phyloP scores from a whole-genome alignment of 2,329 filamentous ascomycete species.

The Tolypocladium amazonense region DNA sequence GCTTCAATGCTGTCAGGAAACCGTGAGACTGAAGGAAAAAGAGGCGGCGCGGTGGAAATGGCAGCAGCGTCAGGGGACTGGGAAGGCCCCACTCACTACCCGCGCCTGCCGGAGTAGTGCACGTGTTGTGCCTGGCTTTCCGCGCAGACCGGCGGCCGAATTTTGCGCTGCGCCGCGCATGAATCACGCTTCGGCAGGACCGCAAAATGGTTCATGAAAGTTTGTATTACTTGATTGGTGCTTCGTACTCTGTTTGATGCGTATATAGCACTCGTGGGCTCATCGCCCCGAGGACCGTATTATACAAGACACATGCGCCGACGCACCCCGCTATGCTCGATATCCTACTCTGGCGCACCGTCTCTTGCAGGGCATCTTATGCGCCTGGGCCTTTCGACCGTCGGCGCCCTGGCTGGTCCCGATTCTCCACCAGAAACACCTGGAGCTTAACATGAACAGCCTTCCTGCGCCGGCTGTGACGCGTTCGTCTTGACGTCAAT shows the following conservation, averaged over 20 bases:
- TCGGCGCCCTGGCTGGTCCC: neutral
- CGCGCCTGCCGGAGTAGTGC: neutral
- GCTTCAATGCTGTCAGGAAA: neutral
- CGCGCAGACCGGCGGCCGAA: no score
- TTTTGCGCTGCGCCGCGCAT: no score
- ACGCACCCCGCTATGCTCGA: slow-evolving; percentile 20
- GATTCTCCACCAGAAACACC: neutral
- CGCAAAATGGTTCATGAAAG: neutral
- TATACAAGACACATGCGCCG: slow-evolving; percentile 22
- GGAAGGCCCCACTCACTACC: neutral
- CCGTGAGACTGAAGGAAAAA: neutral
- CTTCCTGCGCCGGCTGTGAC: slow-evolving; percentile 58
- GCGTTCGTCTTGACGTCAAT: slow-evolving; percentile 86
- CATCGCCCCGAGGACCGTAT: slow-evolving; percentile 21
- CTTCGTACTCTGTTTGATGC: neutral
- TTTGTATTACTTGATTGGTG: neutral
- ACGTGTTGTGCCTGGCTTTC: neutral
- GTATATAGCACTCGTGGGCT: slow-evolving; percentile 22
- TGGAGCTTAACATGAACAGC: slow-evolving; percentile 40
- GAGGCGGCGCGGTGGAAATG: neutral
- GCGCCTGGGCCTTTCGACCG: neutral
- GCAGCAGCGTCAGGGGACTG: neutral
- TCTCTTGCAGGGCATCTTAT: neutral
- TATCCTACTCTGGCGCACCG: slow-evolving; percentile 13
- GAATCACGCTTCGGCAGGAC: neutral